These are phyloP conservation scores for Erucastrum elatum DNA, from an alignment of 345 rosid genomes.

Conservation along the genomic window DNA sequence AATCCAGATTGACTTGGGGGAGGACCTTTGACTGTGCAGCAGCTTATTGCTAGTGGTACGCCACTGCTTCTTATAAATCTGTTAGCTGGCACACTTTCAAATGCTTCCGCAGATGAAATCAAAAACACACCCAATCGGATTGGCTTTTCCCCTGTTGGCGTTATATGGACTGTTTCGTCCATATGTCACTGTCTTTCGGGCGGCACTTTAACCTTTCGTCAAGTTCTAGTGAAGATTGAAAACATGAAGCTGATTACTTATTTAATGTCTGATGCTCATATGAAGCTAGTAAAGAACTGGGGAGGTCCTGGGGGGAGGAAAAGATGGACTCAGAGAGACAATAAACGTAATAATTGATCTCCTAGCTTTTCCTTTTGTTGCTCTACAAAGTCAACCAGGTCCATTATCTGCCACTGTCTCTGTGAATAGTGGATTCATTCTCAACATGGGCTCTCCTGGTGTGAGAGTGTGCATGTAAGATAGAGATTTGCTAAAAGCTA, in stretches of 20 bases:
- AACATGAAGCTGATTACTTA: slow-evolving; percentile 54
- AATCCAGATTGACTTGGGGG: slow-evolving; percentile 78
- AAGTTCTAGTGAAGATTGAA: slow-evolving; percentile 66
- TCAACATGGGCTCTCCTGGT: slow-evolving; percentile 80
- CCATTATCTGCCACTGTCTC: slow-evolving; percentile 78
- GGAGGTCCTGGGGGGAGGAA: slow-evolving; percentile 90
- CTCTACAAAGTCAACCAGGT: slow-evolving; percentile 77
- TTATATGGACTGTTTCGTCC: slow-evolving; percentile 79
- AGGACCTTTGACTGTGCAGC: slow-evolving; percentile 80
- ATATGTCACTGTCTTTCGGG: slow-evolving; percentile 81
- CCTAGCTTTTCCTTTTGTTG: slow-evolving; percentile 90
- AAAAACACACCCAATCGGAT: slow-evolving; percentile 43
- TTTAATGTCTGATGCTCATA: slow-evolving; percentile 71
- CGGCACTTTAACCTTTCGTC: slow-evolving; percentile 69
- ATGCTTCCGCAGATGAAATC: slow-evolving; percentile 44
- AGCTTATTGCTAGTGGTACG: slow-evolving; percentile 75
- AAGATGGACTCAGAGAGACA: slow-evolving; percentile 77
- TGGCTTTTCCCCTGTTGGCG: slow-evolving; percentile 84
- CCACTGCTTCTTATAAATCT: slow-evolving; percentile 73
- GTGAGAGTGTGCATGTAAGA: slow-evolving; percentile 76
- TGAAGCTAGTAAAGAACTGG: slow-evolving; percentile 83
- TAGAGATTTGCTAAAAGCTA: slow-evolving; percentile 67
- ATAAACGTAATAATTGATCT: slow-evolving; percentile 73
- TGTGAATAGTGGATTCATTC: slow-evolving; percentile 85
- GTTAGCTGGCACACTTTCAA: slow-evolving; percentile 49